These are phyloP conservation scores for Lathyrus tuberosus DNA, from an alignment of 306 rosid genomes.

Conservation along the genomic window DNA sequence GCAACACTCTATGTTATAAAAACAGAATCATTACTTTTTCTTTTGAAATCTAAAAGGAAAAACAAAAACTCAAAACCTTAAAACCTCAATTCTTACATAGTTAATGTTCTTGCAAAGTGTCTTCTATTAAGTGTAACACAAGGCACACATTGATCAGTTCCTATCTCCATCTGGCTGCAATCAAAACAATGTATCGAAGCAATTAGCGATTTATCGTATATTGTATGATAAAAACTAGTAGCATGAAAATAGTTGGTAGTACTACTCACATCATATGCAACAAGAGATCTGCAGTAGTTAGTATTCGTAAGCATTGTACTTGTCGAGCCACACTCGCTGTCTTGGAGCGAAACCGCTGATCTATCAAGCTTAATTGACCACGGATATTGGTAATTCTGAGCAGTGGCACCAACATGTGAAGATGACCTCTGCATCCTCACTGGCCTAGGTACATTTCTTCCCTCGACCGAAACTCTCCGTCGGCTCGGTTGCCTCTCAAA, in stretches of 20 bases:
- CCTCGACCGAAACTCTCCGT: constrained; percentile 68
- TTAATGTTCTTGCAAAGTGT: background rate
- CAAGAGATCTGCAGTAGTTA: constrained; percentile 73
- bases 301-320: constrained; percentile 71
- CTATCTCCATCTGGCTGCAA: constrained; percentile 70
- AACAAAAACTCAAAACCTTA: constrained; percentile 25
- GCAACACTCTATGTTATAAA: constrained; percentile 33
- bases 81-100: constrained; percentile 33
- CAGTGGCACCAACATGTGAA: constrained; percentile 74
- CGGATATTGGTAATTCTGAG: constrained; percentile 69
- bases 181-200: constrained; percentile 16
- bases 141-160: constrained; percentile 46
- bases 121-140: constrained; percentile 3
- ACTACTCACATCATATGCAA: constrained; percentile 67
- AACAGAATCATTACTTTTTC: constrained; percentile 24
- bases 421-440: constrained; percentile 90
- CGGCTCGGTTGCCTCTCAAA: constrained; percentile 76
- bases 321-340: constrained; percentile 87
- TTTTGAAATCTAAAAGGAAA: constrained; percentile 12
- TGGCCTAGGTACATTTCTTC: constrained; percentile 83
- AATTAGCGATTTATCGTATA: background rate
- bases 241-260: constrained; percentile 33
- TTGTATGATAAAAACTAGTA: background rate
- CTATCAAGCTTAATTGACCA: constrained; percentile 81
- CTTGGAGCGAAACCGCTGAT: constrained; percentile 72